Percentiles rank a stretch among this genome's conserved stretches.
These are phyloP conservation scores for Phylloporus rhodoxanthus DNA, from an alignment of 768 basidiomycete genomes.

Conservation along the genomic window DNA sequence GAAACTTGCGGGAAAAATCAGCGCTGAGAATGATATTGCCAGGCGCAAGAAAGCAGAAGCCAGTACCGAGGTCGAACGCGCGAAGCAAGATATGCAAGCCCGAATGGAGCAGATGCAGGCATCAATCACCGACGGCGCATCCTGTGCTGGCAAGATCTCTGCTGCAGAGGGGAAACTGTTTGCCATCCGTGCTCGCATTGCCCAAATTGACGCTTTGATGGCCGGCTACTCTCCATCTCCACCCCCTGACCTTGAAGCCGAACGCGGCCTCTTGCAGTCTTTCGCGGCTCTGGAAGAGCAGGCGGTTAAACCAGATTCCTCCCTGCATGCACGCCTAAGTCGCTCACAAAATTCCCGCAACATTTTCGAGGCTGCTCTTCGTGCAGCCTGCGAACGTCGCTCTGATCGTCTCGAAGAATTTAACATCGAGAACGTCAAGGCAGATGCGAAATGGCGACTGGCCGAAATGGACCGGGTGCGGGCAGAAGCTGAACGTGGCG, in stretches of 20 bases:
- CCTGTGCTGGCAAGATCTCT: constrained; percentile 62
- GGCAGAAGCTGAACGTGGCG: constrained; percentile 60
- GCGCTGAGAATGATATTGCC: constrained; percentile 54
- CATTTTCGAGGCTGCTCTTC: constrained; percentile 82
- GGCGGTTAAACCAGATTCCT: constrained; percentile 51
- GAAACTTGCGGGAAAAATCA: constrained; percentile 69
- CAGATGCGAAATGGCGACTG: constrained; percentile 58
- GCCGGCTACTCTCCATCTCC: constrained; percentile 29
- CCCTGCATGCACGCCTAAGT: constrained; percentile 52
- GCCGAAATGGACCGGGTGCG: constrained; percentile 67
- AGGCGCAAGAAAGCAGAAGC: constrained; percentile 69
- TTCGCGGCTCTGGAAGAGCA: constrained; percentile 70
- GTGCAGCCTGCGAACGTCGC: constrained; percentile 74
- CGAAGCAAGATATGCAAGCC: constrained; percentile 63
- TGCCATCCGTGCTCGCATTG: constrained; percentile 56
- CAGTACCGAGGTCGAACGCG: constrained; percentile 63
- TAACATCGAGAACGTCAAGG: constrained; percentile 61
- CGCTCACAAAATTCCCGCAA: constrained; percentile 69
- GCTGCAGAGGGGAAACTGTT: constrained; percentile 66
- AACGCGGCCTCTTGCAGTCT: constrained; percentile 60
- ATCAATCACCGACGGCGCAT: constrained; percentile 71
- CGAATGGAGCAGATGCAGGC: constrained; percentile 68
- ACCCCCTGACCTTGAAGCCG: constrained; percentile 62
- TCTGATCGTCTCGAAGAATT: constrained; percentile 74
- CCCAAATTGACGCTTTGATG: constrained; percentile 45